phyloP scores from a whole-genome alignment of 2,329 filamentous ascomycete species.

The Colletotrichum cuscutae region DNA sequence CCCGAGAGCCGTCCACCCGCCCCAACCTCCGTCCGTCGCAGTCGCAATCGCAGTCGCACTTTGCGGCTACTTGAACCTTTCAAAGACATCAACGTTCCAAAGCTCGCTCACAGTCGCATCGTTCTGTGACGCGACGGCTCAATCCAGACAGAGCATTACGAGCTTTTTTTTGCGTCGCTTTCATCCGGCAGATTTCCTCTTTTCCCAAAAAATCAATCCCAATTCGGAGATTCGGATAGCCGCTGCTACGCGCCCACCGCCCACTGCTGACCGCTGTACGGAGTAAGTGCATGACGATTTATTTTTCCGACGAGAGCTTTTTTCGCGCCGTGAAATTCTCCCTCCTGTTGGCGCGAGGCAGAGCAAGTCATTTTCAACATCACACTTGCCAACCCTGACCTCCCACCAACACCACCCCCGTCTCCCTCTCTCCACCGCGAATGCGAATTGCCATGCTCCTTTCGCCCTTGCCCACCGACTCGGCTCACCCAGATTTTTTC shows the following conservation, averaged over 20 bases:
- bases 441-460: conserved; percentile 28
- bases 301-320: conserved; percentile 13
- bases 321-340: conserved; percentile 28
- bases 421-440: not conserved
- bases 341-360: conserved; percentile 6
- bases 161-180: not conserved
- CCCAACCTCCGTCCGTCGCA: conserved; percentile 4
- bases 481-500: not conserved
- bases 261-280: not conserved
- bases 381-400: conserved; percentile 20
- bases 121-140: not conserved
- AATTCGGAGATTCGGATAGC: conserved; percentile 24
- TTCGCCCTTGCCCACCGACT: conserved; percentile 7
- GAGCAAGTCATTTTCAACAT: conserved; percentile 4
- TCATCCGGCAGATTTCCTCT: not conserved
- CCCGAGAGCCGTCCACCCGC: not conserved
- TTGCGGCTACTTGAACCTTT: not conserved
- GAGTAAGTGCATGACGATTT: conserved; percentile 25
- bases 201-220: not conserved
- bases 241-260: not conserved
- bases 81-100: conserved; percentile 1
- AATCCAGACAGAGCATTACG: not conserved
- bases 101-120: not conserved
- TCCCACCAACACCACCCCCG: not conserved
- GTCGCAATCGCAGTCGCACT: not conserved